Evolutionary conservation across 108 stramenopile genomes (phyloP).

Genomic region (Fistulifera pelliculosa): DNA sequence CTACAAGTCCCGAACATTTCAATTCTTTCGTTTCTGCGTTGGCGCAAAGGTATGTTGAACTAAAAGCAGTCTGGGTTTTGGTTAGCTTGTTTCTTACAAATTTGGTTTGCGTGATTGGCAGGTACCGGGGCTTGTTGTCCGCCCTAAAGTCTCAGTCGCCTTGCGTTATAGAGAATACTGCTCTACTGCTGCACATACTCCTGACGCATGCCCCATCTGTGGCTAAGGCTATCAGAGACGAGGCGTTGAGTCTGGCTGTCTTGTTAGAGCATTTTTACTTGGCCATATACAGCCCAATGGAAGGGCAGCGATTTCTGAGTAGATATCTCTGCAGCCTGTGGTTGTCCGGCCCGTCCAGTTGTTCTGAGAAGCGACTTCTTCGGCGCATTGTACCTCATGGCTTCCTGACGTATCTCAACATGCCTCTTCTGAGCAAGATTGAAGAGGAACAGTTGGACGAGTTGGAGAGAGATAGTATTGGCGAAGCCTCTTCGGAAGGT

Average conservation of each 20-base stretch:
- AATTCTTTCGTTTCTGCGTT: constrained; percentile 28
- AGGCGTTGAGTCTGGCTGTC: constrained; percentile 51
- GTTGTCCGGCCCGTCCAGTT: constrained; percentile 53
- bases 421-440: constrained; percentile 49
- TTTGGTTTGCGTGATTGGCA: background rate
- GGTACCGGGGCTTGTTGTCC: constrained; percentile 43
- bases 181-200: constrained; percentile 56
- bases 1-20: constrained; percentile 47
- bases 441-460: constrained; percentile 69
- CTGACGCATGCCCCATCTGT: constrained; percentile 43
- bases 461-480: constrained; percentile 40
- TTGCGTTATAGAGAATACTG: constrained; percentile 71
- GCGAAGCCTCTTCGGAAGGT: constrained; percentile 8
- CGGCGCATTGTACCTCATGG: constrained; percentile 61
- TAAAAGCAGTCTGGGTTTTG: background rate
- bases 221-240: constrained; percentile 41
- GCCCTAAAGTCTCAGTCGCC: constrained; percentile 50
- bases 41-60: constrained; percentile 12
- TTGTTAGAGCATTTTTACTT: constrained; percentile 70
- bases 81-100: background rate
- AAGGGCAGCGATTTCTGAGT: constrained; percentile 58
- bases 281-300: constrained; percentile 62
- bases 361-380: constrained; percentile 56
- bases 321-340: constrained; percentile 74
- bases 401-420: constrained; percentile 57